Percentiles rank a stretch among this genome's conserved stretches.
phyloP scores from a whole-genome alignment of 148 eudicot genomes.

The Spergularia marina region DNA sequence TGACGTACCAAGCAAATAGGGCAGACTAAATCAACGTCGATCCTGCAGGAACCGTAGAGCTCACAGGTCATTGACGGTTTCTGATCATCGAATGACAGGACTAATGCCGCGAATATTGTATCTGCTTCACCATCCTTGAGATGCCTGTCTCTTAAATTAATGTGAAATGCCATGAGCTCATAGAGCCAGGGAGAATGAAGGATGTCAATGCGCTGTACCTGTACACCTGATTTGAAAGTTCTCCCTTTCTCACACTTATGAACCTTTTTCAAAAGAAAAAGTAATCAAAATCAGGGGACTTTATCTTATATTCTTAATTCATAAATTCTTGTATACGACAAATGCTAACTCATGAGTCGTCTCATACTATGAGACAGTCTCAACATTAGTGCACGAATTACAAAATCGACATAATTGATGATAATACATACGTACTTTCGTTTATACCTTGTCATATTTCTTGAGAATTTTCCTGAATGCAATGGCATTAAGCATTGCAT shows the following conservation, averaged over 20 bases:
- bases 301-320: no score
- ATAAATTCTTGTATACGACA: no score
- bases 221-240: constrained; percentile 70
- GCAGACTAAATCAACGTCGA: constrained; percentile 69
- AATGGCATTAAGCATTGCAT: constrained; percentile 24
- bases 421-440: no score
- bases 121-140: constrained; percentile 27
- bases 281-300: no score
- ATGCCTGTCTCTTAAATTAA: constrained; percentile 50
- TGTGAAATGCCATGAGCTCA: constrained; percentile 78
- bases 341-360: no score
- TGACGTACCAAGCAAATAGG: constrained; percentile 74
- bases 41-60: constrained; percentile 56
- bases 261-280: constrained; percentile 30
- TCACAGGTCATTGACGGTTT: constrained; percentile 63
- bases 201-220: constrained; percentile 62
- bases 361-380: neutral
- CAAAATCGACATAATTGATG: neutral
- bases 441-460: constrained; percentile 28
- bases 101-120: constrained; percentile 45
- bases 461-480: constrained; percentile 29
- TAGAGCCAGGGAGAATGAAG: constrained; percentile 86
- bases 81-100: constrained; percentile 37
- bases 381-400: no score
- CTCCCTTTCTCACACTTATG: constrained; percentile 75